Percentiles rank a stretch among this genome's conserved stretches.
These are phyloP conservation scores for Corymbia maculata DNA, from an alignment of 345 rosid species.

Conservation along the genomic window DNA sequence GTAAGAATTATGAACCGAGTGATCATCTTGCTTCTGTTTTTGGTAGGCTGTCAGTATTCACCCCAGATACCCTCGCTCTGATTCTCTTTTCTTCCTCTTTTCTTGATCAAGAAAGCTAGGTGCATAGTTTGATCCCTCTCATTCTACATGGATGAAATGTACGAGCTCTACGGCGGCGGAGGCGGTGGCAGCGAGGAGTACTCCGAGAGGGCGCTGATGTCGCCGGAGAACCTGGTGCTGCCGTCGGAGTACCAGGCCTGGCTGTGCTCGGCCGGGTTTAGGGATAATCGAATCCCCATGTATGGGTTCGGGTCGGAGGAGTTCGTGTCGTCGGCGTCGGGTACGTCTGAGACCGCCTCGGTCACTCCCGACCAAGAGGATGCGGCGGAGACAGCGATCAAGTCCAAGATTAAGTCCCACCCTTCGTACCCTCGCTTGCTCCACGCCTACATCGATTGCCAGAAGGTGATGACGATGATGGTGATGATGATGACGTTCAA, in stretches of 20 bases:
- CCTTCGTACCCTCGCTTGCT: constrained; percentile 84
- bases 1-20: not conserved
- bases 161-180: constrained; percentile 34
- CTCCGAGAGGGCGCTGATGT: constrained; percentile 46
- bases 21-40: not conserved
- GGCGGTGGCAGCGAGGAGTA: constrained; percentile 40
- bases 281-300: constrained; percentile 18
- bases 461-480: constrained; percentile 47
- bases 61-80: not conserved
- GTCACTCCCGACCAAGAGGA: constrained; percentile 42
- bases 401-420: constrained; percentile 76
- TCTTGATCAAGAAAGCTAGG: not conserved
- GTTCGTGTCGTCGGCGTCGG: constrained; percentile 30
- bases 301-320: constrained; percentile 54
- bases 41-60: not conserved
- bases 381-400: constrained; percentile 33
- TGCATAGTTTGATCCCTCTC: constrained; percentile 4
- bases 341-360: constrained; percentile 51
- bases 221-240: constrained; percentile 59
- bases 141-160: constrained; percentile 71
- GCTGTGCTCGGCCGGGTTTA: constrained; percentile 17
- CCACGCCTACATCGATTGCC: constrained; percentile 83
- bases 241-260: constrained; percentile 36
- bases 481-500: not conserved
- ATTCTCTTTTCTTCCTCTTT: not conserved